Percentiles rank a stretch among this genome's conserved stretches.
Evolutionary conservation across 441 rosid genomes (phyloP).

Genomic region (Eruca vesicaria): DNA sequence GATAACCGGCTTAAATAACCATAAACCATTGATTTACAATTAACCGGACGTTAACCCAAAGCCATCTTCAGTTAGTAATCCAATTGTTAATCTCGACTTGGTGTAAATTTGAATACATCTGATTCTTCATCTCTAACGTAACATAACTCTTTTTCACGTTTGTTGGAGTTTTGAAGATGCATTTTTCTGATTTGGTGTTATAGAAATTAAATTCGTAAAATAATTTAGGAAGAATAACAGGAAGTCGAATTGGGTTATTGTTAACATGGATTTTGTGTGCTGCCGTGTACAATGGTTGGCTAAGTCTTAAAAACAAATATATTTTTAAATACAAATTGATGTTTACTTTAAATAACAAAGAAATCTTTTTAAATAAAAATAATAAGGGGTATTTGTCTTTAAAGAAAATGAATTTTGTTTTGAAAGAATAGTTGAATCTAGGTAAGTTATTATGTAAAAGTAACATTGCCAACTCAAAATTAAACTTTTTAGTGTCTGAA

Average conservation of each 20-base stretch:
- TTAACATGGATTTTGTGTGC: background rate
- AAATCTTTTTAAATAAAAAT: no score
- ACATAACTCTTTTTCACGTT: background rate
- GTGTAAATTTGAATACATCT: no score
- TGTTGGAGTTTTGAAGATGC: background rate
- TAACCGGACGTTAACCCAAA: no score
- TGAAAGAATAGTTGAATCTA: no score
- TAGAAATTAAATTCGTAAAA: no score
- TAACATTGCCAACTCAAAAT: background rate
- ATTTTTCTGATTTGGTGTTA: background rate
- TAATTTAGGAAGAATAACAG: background rate
- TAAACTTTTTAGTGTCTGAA: background rate
- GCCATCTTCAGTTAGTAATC: no score
- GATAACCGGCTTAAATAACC: no score
- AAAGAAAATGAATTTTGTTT: no score
- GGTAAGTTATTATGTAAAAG: background rate
- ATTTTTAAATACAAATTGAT: background rate
- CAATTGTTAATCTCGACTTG: no score
- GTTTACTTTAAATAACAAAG: background rate
- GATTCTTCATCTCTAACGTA: no score
- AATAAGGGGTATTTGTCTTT: no score
- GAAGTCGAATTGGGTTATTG: background rate
- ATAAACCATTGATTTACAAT: no score
- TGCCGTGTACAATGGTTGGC: background rate
- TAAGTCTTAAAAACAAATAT: background rate